Evolutionary conservation across 1,284 basidiomycete genomes (phyloP), one percentile per base, ranked within the genome.

Genomic region (Lignosus rhinocerotis): DNA sequence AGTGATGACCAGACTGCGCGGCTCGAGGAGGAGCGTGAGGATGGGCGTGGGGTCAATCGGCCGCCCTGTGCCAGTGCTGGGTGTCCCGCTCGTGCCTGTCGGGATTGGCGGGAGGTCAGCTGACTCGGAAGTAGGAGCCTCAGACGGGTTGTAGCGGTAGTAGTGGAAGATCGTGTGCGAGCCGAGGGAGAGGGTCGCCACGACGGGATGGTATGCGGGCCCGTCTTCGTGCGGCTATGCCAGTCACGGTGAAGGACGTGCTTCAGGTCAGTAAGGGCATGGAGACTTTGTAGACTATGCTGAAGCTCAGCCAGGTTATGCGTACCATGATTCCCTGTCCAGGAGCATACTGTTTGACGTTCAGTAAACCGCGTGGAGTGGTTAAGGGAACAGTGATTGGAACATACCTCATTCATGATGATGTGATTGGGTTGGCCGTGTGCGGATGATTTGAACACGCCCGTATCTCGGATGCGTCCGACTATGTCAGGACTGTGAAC

Each of bases 311-410:
- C 43, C 48, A 46, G 50, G 45, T 51, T 34, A 34, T 36, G 51
- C 82, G 62, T 72, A 93, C 92, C 80, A 93, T 90, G 62, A 98
- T 98, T 19, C 96, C 96, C 75, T 98, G 94, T 1, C 92, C 92
- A 6, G 93, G 82, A 30, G 84, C 78, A 71, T 98, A 98, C 89
- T 93, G 62, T 9, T 46, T 14, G 32, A 33, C 6, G 17, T 25
- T 46, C 19, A 41, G 19, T 41, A 46, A 57, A 42, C 8, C 41
- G 41, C 8, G 14, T 19, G 6, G 10, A n/a, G 10, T 43, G 8
- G 17, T 19, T 4, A 6, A 43, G 8, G 25, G 21, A 25, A 7
- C 6, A 16, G 12, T 14, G 21, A 30, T 1, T 12, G 1, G 6
- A 21, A 59, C 75, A 49, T 61, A 87, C 88, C 77, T 94, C 91